phyloP scores from a whole-genome alignment of 2,329 filamentous ascomycete species.

The Coniochaeta hoffmannii region DNA sequence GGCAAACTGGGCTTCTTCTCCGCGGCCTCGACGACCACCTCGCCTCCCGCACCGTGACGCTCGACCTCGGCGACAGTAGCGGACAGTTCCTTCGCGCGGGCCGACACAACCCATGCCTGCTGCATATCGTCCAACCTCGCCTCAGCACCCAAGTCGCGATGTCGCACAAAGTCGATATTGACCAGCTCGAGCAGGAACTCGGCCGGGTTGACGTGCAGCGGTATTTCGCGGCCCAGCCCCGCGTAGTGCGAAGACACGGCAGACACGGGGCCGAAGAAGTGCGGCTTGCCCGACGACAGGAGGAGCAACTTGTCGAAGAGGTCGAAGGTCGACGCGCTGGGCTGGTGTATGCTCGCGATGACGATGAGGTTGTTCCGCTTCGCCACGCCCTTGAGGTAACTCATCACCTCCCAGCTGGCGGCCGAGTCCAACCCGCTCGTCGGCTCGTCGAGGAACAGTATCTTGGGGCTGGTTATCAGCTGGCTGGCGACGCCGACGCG shows the following conservation, averaged over 20 bases:
- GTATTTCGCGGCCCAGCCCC: conserved; percentile 52
- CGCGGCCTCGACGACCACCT: conserved; percentile 12
- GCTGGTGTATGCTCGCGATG: conserved; percentile 79
- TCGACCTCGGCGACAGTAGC: conserved; percentile 16
- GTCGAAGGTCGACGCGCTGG: conserved; percentile 70
- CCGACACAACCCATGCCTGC: conserved; percentile 45
- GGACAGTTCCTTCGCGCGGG: conserved; percentile 12
- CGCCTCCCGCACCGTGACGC: conserved; percentile 16
- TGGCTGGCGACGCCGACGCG: conserved; percentile 73
- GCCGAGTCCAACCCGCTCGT: conserved; percentile 78
- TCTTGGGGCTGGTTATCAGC: conserved; percentile 71
- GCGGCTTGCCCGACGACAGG: conserved; percentile 61
- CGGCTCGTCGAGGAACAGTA: conserved; percentile 78
- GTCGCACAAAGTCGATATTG: conserved; percentile 64
- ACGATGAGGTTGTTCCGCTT: conserved; percentile 67
- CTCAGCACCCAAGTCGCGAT: conserved; percentile 38
- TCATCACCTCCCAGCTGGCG: conserved; percentile 69
- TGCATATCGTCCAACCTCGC: conserved; percentile 46
- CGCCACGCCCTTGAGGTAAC: conserved; percentile 60
- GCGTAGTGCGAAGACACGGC: conserved; percentile 57
- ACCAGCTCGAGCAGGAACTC: conserved; percentile 74
- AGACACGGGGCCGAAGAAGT: conserved; percentile 62
- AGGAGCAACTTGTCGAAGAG: conserved; percentile 75
- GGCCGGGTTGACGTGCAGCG: conserved; percentile 67
- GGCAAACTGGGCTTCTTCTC: conserved; percentile 34